Evolutionary conservation across 108 stramenopile species (phyloP).

Genomic region (Asterionellopsis glacialis): DNA sequence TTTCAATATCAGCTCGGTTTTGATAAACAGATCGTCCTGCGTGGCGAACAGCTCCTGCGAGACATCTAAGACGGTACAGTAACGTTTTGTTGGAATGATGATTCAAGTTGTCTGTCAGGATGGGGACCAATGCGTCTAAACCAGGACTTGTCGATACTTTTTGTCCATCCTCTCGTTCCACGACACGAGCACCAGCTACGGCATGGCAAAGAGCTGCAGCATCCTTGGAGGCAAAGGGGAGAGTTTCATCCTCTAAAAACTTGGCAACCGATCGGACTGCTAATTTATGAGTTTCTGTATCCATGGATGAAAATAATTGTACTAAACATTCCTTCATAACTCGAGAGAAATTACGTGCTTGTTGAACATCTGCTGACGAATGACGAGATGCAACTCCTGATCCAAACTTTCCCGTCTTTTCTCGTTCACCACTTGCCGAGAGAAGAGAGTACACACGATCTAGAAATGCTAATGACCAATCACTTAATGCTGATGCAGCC

Average conservation of each 20-base stretch:
- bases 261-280: conserved; percentile 57
- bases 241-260: conserved; percentile 72
- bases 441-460: conserved; percentile 78
- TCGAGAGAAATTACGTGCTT: conserved; percentile 71
- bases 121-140: conserved; percentile 62
- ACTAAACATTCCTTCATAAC: conserved; percentile 72
- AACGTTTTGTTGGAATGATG: conserved; percentile 67
- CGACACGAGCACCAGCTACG: conserved; percentile 48
- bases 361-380: conserved; percentile 69
- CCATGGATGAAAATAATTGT: conserved; percentile 79
- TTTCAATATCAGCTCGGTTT: conserved; percentile 43
- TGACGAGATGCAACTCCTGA: conserved; percentile 67
- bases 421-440: conserved; percentile 75
- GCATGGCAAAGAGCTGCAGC: conserved; percentile 73
- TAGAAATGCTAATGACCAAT: conserved; percentile 80
- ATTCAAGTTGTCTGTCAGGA: conserved; percentile 60
- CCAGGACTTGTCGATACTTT: conserved; percentile 46
- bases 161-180: conserved; percentile 13
- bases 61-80: conserved; percentile 72
- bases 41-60: conserved; percentile 72
- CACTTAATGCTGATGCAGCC: conserved; percentile 61
- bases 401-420: conserved; percentile 68
- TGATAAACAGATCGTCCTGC: conserved; percentile 52
- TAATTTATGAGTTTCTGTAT: conserved; percentile 46
- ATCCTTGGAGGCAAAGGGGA: conserved; percentile 78